These are phyloP conservation scores for Melanomma pulvis-pyrius DNA, from an alignment of 495 filamentous ascomycete genomes.

Conservation along the genomic window DNA sequence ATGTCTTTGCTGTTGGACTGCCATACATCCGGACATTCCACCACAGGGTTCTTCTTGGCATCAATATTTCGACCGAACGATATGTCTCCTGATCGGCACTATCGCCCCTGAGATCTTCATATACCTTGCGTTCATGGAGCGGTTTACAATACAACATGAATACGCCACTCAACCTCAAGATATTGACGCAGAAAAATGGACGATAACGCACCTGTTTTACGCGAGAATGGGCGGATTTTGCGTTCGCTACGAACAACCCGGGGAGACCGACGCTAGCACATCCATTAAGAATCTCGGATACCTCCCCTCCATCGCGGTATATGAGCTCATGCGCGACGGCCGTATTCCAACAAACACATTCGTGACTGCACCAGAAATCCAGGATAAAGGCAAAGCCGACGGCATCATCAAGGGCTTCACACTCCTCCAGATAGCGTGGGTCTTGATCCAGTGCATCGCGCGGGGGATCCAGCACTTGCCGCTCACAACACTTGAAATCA, in stretches of 20 bases:
- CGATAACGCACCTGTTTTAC: neutral
- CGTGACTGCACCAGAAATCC: slow-evolving; percentile 1
- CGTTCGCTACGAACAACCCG: neutral
- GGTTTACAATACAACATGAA: neutral
- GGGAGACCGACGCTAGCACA: no score
- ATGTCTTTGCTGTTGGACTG: slow-evolving; percentile 6
- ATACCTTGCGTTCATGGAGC: slow-evolving; percentile 4
- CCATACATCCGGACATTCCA: slow-evolving; percentile 2
- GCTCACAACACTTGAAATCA: slow-evolving; percentile 7
- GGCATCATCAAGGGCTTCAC: slow-evolving; percentile 6
- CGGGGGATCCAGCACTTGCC: neutral
- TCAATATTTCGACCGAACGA: neutral
- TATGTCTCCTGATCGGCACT: neutral
- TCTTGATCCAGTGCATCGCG: slow-evolving; percentile 2
- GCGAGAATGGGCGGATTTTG: neutral
- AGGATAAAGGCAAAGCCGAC: slow-evolving; percentile 11
- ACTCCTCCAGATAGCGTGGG: slow-evolving; percentile 1
- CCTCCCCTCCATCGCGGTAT: neutral
- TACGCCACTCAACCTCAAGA: neutral
- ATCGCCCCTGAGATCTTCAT: slow-evolving; percentile 8
- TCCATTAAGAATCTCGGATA: neutral
- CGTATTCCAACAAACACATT: neutral
- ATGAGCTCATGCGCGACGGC: neutral
- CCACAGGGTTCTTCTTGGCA: neutral
- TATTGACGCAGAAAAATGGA: neutral